These are phyloP conservation scores for Anisodus tanguticus DNA, from an alignment of 257 asterid species.

Conservation along the genomic window DNA sequence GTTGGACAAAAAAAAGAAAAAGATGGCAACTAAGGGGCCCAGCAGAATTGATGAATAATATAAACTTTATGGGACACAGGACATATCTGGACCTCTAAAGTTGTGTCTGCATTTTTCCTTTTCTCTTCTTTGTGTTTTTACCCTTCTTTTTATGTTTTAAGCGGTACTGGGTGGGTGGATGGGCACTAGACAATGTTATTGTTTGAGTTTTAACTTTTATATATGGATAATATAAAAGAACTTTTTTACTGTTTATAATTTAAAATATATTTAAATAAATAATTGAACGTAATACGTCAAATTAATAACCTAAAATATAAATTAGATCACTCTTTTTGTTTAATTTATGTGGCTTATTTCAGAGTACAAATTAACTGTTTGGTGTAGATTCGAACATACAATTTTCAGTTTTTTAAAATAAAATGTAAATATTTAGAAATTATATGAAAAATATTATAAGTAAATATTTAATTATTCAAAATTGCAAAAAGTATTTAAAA, in stretches of 20 bases:
- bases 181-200: not conserved
- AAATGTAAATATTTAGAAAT: too few species aligned
- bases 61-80: slow-evolving; percentile 39
- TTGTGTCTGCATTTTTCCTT: not conserved
- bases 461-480: too few species aligned
- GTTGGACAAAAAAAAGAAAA: slow-evolving; percentile 1
- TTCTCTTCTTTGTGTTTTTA: slow-evolving; percentile 28
- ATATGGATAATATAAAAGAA: not conserved
- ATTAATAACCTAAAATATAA: not conserved
- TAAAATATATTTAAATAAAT: not conserved
- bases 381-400: too few species aligned
- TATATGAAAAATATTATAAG: too few species aligned
- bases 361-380: not conserved
- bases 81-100: slow-evolving; percentile 44
- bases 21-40: slow-evolving; percentile 28
- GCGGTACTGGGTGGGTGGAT: slow-evolving; percentile 1
- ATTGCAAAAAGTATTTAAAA: too few species aligned
- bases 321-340: not conserved
- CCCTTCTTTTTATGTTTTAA: not conserved
- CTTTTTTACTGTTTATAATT: not conserved
- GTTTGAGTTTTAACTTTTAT: not conserved
- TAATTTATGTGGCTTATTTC: not conserved
- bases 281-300: not conserved
- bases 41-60: slow-evolving; percentile 35
- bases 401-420: too few species aligned